Base-by-base conservation (phyloP, 805 yeast genomes). In the Yarrowia porcina region DNA sequence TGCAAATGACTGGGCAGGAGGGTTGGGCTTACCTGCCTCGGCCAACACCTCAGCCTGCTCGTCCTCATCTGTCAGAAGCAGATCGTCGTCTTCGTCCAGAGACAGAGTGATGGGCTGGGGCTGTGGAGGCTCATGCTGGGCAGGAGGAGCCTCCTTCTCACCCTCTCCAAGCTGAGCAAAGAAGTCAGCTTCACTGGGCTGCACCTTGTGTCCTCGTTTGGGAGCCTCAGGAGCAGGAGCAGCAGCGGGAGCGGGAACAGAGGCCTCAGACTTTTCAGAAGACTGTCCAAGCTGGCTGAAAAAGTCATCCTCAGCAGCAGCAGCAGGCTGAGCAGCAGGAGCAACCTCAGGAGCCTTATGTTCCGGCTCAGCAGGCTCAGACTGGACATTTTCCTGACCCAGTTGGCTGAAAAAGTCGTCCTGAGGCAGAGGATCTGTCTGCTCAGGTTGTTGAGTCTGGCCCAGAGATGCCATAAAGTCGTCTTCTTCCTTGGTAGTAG, bases 21-120 rank as follows among this genome's bases (percentile, higher is more conserved):
- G 41, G 30, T 49, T 41, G 41, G 50, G 49, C 28, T 50, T 28
- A 23, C 56, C 52, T n/a, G 56, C 54, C n/a, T 35, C 60, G 2
- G 63, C 47, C 15, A 25, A 27, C 12, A 33, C 42, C 36, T 47
- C 21, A 3, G 36, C 56, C 33, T 39, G 57, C 1, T 59, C 65
- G 7, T 68, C 72, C 23, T 70, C 71, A 8, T 70, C 73, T 2
- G 70, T 56, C 15, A 70, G 66, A 20, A 70, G 64, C 28, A 70
- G 71, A 21, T 70, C 73, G 28, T 70, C 73, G 23, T 70, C 73
- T 21, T 70, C 73, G 33, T 70, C 54, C 38, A 70, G 70, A 0
- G 70, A 57, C 23, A 70, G 63, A 13, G 42, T 50, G 18, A 30
- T 47, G n/a, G 23, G 61, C 50, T 23, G 25, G 13, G 49, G 44